phyloP scores from a whole-genome alignment of 2,329 filamentous ascomycete genomes.

The Colletotrichum truncatum region DNA sequence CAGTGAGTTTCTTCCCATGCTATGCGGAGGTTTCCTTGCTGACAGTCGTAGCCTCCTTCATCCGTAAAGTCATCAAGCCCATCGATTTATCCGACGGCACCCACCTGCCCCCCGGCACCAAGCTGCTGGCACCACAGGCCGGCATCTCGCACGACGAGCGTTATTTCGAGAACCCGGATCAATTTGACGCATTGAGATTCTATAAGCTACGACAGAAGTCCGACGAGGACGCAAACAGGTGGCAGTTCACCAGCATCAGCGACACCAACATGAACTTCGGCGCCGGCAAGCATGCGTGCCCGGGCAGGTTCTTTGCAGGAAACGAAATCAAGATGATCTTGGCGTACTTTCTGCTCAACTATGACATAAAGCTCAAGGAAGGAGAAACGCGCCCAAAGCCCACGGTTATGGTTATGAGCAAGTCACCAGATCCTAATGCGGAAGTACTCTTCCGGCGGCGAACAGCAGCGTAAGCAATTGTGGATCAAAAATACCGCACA shows the following conservation, averaged over 20 bases:
- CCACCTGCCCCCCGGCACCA: slow-evolving; percentile 51
- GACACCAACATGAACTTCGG: slow-evolving; percentile 57
- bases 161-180: slow-evolving; percentile 50
- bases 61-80: slow-evolving; percentile 55
- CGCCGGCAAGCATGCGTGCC: slow-evolving; percentile 57
- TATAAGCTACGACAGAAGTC: slow-evolving; percentile 52
- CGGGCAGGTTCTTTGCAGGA: slow-evolving; percentile 57
- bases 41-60: slow-evolving; percentile 49
- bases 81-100: slow-evolving; percentile 56
- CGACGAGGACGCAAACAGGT: slow-evolving; percentile 46
- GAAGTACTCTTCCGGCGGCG: slow-evolving; percentile 51
- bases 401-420: slow-evolving; percentile 50
- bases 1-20: slow-evolving; percentile 41
- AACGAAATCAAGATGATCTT: slow-evolving; percentile 57
- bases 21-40: slow-evolving; percentile 14
- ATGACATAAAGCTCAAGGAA: slow-evolving; percentile 49
- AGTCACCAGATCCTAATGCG: slow-evolving; percentile 49
- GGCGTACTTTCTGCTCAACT: slow-evolving; percentile 51
- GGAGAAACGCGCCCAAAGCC: slow-evolving; percentile 48
- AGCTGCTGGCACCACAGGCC: slow-evolving; percentile 49
- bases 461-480: slow-evolving; percentile 29
- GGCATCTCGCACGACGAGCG: slow-evolving; percentile 52
- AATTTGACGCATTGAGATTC: slow-evolving; percentile 60
- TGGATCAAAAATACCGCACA: no score
- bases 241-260: slow-evolving; percentile 52